A percentile compares a stretch with the other conserved stretches of the same genome.
These are phyloP conservation scores for Leishmania tarentolae DNA, from an alignment of 208 protist genomes.

Conservation along the genomic window DNA sequence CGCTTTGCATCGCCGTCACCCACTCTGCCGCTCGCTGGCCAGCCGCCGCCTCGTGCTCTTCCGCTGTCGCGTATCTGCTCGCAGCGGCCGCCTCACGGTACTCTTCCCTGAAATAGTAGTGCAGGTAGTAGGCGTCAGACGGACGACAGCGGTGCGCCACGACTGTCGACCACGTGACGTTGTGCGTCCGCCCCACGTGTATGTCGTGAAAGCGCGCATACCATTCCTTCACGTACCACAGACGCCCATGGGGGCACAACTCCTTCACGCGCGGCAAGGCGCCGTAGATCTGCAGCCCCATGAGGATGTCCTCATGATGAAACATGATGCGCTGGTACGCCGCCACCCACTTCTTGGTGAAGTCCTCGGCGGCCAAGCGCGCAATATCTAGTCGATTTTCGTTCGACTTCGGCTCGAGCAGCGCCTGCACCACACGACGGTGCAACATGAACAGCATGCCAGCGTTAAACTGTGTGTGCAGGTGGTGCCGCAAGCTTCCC, in stretches of 20 bases:
- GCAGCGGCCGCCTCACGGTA: not conserved
- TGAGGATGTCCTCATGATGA: conserved; percentile 13
- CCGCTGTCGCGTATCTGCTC: not conserved
- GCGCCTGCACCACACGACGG: not conserved
- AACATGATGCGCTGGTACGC: not conserved
- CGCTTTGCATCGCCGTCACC: not conserved
- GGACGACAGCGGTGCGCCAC: conserved; percentile 25
- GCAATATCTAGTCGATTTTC: not conserved
- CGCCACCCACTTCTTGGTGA: not conserved
- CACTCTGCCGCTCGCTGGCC: not conserved
- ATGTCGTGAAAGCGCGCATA: conserved; percentile 19
- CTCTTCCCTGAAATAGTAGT: conserved; percentile 17
- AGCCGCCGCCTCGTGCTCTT: conserved; percentile 1
- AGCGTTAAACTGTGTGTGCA: conserved; percentile 2
- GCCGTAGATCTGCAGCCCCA: not conserved
- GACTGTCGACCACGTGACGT: conserved; percentile 21
- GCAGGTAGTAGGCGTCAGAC: conserved; percentile 6
- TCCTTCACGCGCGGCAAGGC: not conserved
- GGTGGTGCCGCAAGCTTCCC: conserved; percentile 12
- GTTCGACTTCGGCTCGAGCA: conserved; percentile 10
- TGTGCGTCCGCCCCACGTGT: conserved; percentile 9
- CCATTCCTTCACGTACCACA: conserved; percentile 14
- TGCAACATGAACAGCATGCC: conserved; percentile 25
- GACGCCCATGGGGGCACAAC: not conserved
- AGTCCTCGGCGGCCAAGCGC: conserved; percentile 9